Evolutionary conservation across 1,284 basidiomycete species (phyloP).

Genomic region (Agaricales sp.): DNA sequence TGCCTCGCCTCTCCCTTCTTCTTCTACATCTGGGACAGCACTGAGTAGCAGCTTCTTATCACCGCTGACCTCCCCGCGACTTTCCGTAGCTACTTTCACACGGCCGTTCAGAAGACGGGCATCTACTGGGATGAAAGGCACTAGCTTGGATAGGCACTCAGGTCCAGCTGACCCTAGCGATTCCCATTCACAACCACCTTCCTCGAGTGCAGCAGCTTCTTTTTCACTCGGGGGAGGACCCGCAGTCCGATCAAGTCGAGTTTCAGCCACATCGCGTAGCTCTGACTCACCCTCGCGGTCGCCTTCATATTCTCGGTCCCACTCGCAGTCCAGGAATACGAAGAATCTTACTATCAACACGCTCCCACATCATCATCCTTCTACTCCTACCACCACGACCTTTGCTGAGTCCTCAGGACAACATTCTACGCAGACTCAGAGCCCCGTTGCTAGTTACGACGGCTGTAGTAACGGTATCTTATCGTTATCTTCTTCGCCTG

Average conservation of each 20-base stretch:
- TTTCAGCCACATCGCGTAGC: slow-evolving; percentile 7
- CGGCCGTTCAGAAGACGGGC: slow-evolving; percentile 9
- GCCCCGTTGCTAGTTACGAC: background rate
- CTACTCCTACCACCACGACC: background rate
- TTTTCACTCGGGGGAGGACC: slow-evolving; percentile 5
- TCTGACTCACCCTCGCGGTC: slow-evolving; percentile 9
- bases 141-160: background rate
- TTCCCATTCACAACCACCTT: background rate
- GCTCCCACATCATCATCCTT: background rate
- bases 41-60: slow-evolving; percentile 4
- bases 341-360: background rate
- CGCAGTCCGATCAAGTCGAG: slow-evolving; percentile 4
- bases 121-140: slow-evolving; percentile 13
- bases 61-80: slow-evolving; percentile 10
- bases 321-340: background rate
- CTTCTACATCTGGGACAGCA: slow-evolving; percentile 13
- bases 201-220: background rate
- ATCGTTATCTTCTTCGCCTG: background rate
- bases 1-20: slow-evolving; percentile 22
- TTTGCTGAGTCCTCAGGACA: background rate
- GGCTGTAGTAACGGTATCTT: background rate
- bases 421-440: background rate
- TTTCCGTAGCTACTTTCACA: slow-evolving; percentile 11
- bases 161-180: background rate
- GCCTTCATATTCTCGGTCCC: slow-evolving; percentile 9